phyloP scores from a whole-genome alignment of 352 stramenopile genomes.

The Phytophthora fragariaefolia region DNA sequence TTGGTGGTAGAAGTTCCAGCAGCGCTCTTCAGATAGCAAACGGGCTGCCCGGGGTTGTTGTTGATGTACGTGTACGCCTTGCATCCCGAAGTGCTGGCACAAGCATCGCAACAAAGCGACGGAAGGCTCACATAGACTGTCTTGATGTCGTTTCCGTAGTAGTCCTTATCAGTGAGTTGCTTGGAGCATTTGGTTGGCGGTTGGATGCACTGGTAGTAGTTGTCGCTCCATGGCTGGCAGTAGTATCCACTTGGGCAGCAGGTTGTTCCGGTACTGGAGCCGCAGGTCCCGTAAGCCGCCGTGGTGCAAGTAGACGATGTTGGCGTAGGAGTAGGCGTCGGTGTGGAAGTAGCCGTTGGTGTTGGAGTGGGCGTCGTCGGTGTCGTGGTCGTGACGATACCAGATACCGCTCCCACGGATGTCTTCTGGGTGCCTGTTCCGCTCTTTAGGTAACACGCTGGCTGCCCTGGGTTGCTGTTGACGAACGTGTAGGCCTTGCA shows the following conservation, averaged over 20 bases:
- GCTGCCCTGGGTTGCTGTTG: conserved; percentile 33
- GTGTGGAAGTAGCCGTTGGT: conserved; percentile 21
- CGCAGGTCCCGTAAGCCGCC: conserved; percentile 25
- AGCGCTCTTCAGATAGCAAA: conserved; percentile 45
- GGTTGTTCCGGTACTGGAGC: conserved; percentile 29
- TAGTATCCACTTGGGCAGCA: conserved; percentile 48
- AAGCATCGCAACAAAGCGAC: conserved; percentile 55
- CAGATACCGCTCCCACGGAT: conserved; percentile 41
- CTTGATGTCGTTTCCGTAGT: conserved; percentile 55
- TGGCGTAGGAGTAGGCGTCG: conserved; percentile 22
- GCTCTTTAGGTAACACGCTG: conserved; percentile 52
- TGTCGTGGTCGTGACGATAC: conserved; percentile 23
- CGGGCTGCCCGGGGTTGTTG: conserved; percentile 38
- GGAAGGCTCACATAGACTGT: conserved; percentile 49
- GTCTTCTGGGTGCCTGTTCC: conserved; percentile 10
- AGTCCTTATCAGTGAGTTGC: conserved; percentile 46
- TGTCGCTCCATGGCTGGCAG: conserved; percentile 52
- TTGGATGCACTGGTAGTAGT: conserved; percentile 49
- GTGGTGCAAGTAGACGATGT: conserved; percentile 26
- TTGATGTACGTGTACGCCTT: conserved; percentile 62
- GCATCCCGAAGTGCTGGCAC: conserved; percentile 41
- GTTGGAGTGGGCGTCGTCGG: conserved; percentile 10
- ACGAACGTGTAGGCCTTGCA: conserved; percentile 40
- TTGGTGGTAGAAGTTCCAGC: conserved; percentile 29
- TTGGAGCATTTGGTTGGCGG: conserved; percentile 38